Evolutionary conservation across 2,329 filamentous ascomycete genomes (phyloP), one percentile per base, ranked within the genome.

Genomic region (Didymosphaeria variabile): DNA sequence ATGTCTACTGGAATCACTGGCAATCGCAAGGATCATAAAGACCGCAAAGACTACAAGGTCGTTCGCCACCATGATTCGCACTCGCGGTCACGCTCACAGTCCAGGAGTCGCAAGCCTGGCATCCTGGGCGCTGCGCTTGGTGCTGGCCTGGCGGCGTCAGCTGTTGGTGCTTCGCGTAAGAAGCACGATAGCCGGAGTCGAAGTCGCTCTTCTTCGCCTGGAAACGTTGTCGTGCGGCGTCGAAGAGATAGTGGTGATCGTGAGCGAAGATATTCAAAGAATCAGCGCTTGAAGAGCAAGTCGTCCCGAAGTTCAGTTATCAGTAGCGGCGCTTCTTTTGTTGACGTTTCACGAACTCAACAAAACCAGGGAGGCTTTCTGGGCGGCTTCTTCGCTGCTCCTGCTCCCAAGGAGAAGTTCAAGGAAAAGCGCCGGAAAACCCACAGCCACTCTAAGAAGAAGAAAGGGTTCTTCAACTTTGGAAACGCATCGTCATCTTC

Each of bases 271-370:
- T 67, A 68, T 17, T 65, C 66, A 45, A 65, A 66, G 42, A 70
- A 71, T 13, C 68, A 76, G 23, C 68, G 72, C 34, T 59, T 72
- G 9, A 67, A 68, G 40, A 71, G 64, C 57, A 76, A 75, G 44
- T 71, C 71, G 17, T 78, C 75, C 40, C 70, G 73, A 51, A 78
- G 75, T 65, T 78, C 76, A 38, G 60, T 72, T 12, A 29, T 29
- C 26, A 29, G 26, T 29, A 84, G 84, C 45, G 86, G 84, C 17
- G 84, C 84, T 17, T 90, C 88, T 1, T 82, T 88, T 58, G 77
- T 91, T 57, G 89, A 92, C 69, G 88, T 92, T 55, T 91, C 90
- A 52, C 84, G 83, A 42, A 80, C 82, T 50, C 82, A 83, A 55
- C 82, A 79, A 60, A 81, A 81, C 7, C 79, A 83, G 57, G 67